These are phyloP conservation scores for Mucor ambiguus DNA, from an alignment of 371 early-diverging fungal genomes.

Conservation along the genomic window DNA sequence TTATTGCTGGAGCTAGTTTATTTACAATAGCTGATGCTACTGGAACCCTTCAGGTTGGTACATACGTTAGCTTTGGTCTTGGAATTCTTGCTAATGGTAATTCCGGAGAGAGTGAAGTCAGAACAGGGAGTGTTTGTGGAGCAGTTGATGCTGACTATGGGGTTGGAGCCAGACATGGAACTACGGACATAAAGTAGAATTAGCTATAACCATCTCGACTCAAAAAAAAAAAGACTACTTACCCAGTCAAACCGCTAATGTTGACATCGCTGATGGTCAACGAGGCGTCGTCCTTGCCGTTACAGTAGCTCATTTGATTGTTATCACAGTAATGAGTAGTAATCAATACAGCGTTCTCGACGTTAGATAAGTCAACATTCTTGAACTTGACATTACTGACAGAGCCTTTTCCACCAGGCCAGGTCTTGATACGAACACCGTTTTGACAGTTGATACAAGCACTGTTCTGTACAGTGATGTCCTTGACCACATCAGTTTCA, in stretches of 20 bases:
- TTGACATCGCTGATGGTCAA: slow-evolving; percentile 31
- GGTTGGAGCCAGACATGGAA: slow-evolving; percentile 18
- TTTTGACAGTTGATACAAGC: slow-evolving; percentile 40
- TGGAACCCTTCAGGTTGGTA: slow-evolving; percentile 17
- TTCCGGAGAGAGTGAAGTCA: slow-evolving; percentile 21
- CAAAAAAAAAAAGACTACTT: neutral
- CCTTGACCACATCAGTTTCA: slow-evolving; percentile 25
- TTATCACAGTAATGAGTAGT: slow-evolving; percentile 42
- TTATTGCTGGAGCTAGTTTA: neutral
- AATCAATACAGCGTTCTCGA: slow-evolving; percentile 36
- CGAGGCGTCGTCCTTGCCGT: slow-evolving; percentile 20
- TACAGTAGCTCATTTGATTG: slow-evolving; percentile 32
- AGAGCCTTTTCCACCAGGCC: slow-evolving; percentile 38
- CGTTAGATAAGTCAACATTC: slow-evolving; percentile 22
- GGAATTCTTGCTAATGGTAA: slow-evolving; percentile 20
- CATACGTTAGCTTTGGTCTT: slow-evolving; percentile 25
- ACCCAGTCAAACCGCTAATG: slow-evolving; percentile 30
- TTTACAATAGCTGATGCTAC: slow-evolving; percentile 11
- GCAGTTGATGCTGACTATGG: slow-evolving; percentile 34
- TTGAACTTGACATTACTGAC: slow-evolving; percentile 32
- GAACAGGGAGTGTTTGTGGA: slow-evolving; percentile 31
- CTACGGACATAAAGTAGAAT: neutral
- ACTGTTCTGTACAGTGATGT: slow-evolving; percentile 25
- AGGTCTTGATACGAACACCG: slow-evolving; percentile 44
- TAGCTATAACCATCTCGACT: neutral